Evolutionary conservation across 2,329 filamentous ascomycete genomes (phyloP).

Genomic region (Apiospora arundinis): DNA sequence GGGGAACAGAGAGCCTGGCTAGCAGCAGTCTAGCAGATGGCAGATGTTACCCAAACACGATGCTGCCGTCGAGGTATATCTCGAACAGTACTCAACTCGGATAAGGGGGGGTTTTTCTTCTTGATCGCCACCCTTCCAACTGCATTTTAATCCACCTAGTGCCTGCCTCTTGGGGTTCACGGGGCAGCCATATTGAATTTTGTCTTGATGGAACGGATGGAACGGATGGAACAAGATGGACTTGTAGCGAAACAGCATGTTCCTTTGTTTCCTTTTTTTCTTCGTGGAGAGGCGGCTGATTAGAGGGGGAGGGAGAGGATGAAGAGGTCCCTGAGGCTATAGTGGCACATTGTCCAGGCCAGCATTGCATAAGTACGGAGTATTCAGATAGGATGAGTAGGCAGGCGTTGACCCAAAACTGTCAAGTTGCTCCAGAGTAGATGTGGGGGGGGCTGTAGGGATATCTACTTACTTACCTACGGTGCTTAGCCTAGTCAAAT

Average conservation of each 20-base stretch:
- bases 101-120: not conserved
- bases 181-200: not conserved
- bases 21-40: slow-evolving; percentile 13
- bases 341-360: not conserved
- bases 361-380: slow-evolving; percentile 22
- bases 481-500: not conserved
- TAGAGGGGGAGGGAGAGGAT: not conserved
- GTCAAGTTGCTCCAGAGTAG: not conserved
- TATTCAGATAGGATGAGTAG: slow-evolving; percentile 16
- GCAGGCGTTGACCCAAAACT: slow-evolving; percentile 1
- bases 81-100: slow-evolving; percentile 7
- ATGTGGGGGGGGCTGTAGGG: not conserved
- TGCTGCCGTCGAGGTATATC: not conserved
- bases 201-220: not conserved
- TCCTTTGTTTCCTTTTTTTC: not conserved
- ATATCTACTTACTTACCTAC: not conserved
- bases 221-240: not conserved
- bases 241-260: slow-evolving; percentile 6
- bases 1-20: slow-evolving; percentile 4
- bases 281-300: not conserved
- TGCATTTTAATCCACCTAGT: slow-evolving; percentile 11
- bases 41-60: not conserved
- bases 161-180: not conserved
- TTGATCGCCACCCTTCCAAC: not conserved
- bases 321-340: not conserved